phyloP scores from a whole-genome alignment of 257 asterid genomes.

The Solanum medicagineum region DNA sequence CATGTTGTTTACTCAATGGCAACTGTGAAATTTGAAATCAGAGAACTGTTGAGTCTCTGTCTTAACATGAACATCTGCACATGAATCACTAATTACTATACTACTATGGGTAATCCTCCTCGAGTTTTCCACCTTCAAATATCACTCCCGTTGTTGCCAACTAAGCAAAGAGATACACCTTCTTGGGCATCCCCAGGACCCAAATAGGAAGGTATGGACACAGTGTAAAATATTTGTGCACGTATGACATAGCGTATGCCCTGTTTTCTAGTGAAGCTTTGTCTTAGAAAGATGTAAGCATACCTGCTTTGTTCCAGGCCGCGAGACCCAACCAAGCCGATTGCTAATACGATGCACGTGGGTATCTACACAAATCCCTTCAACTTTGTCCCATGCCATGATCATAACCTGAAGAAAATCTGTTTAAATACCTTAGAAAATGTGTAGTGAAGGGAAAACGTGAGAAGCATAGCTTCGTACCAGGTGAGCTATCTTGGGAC shows the following conservation, averaged over 20 bases:
- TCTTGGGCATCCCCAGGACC: background rate
- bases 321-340: slow-evolving; percentile 94
- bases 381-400: slow-evolving; percentile 90
- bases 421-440: background rate
- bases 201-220: background rate
- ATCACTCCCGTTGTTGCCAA: background rate
- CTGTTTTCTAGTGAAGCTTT: background rate
- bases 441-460: background rate
- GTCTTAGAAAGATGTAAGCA: background rate
- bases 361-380: slow-evolving; percentile 97
- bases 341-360: slow-evolving; percentile 91
- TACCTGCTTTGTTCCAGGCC: slow-evolving; percentile 70
- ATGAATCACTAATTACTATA: background rate
- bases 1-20: background rate
- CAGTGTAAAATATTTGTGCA: background rate
- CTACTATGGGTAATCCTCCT: background rate
- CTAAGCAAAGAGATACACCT: background rate
- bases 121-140: background rate
- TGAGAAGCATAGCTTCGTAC: slow-evolving; percentile 19
- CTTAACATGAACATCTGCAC: background rate
- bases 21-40: background rate
- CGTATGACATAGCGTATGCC: background rate
- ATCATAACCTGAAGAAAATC: slow-evolving; percentile 58
- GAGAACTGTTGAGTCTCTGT: background rate
- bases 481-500: slow-evolving; percentile 99